Evolutionary conservation across 495 filamentous ascomycete genomes (phyloP).

Genomic region (Durotheca rogersii): DNA sequence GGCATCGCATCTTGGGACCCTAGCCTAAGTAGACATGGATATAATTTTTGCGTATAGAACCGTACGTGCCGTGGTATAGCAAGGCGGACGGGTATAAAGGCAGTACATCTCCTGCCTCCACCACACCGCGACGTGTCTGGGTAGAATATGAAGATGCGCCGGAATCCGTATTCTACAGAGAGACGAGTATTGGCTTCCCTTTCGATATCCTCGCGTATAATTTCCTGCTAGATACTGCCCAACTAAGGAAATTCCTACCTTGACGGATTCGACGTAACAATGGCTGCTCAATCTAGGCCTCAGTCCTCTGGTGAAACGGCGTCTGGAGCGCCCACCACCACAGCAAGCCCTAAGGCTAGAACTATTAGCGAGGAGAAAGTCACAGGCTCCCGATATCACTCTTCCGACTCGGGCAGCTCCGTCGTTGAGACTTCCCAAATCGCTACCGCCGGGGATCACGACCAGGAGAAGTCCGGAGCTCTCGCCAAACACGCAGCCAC

Average conservation of each 20-base stretch:
- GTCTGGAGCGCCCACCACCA: conserved; percentile 38
- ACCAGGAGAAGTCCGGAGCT: conserved; percentile 26
- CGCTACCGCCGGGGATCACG: not conserved
- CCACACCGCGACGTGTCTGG: not conserved
- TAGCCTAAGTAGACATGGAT: too few species aligned
- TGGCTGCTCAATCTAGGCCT: not conserved
- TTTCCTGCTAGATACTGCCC: too few species aligned
- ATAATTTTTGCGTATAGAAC: too few species aligned
- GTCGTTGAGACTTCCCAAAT: conserved; percentile 3
- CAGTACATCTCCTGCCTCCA: not conserved
- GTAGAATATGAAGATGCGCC: too few species aligned
- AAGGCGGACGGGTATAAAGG: not conserved
- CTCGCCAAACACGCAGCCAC: conserved; percentile 34
- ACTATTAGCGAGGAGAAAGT: conserved; percentile 27
- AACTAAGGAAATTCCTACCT: too few species aligned
- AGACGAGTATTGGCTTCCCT: too few species aligned
- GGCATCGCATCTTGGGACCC: too few species aligned
- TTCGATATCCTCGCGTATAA: too few species aligned
- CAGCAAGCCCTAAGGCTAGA: conserved; percentile 30
- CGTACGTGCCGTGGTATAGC: not conserved
- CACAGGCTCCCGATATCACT: conserved; percentile 19
- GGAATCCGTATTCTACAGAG: too few species aligned
- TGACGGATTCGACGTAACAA: not conserved
- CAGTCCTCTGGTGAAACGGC: not conserved
- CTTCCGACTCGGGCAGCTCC: conserved; percentile 4